Evolutionary conservation across 371 early-diverging fungal genomes (phyloP).

Genomic region (Cokeromyces recurvatus): DNA sequence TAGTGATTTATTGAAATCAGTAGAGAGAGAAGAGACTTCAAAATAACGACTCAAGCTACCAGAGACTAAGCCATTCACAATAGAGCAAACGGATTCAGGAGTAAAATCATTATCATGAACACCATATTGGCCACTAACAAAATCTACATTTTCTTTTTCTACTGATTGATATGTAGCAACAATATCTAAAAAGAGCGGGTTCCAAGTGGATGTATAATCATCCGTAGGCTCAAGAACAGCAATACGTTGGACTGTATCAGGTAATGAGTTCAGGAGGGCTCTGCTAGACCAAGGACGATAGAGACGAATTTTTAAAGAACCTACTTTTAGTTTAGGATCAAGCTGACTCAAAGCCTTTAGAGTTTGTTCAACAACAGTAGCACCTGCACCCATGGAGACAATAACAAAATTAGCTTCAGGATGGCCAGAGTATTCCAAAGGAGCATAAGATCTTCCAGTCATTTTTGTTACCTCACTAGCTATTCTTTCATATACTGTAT

Average conservation of each 20-base stretch:
- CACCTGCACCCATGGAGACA: slow-evolving; percentile 57
- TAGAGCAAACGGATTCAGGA: slow-evolving; percentile 35
- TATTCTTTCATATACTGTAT: not conserved
- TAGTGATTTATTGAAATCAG: not conserved
- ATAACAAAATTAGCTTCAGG: slow-evolving; percentile 47
- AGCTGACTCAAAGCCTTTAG: slow-evolving; percentile 8
- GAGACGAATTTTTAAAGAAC: slow-evolving; percentile 56
- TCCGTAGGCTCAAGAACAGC: slow-evolving; percentile 69
- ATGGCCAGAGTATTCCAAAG: slow-evolving; percentile 42
- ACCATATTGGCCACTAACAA: slow-evolving; percentile 48
- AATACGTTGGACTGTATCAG: slow-evolving; percentile 49
- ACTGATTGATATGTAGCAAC: slow-evolving; percentile 61
- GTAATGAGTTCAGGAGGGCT: slow-evolving; percentile 50
- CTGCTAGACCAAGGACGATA: slow-evolving; percentile 60
- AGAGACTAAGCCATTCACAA: slow-evolving; percentile 15
- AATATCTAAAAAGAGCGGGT: slow-evolving; percentile 72
- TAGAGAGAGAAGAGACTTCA: slow-evolving; percentile 19
- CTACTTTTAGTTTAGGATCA: no score
- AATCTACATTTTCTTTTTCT: slow-evolving; percentile 35
- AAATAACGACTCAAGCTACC: slow-evolving; percentile 26
- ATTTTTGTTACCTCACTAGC: slow-evolving; percentile 26
- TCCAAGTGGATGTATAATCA: slow-evolving; percentile 58
- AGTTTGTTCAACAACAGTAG: slow-evolving; percentile 41
- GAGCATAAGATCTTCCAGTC: no score
- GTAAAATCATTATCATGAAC: slow-evolving; percentile 33